These are phyloP conservation scores for Yamadazyma jaroonii DNA, from an alignment of 1,139 yeast genomes.

Conservation along the genomic window DNA sequence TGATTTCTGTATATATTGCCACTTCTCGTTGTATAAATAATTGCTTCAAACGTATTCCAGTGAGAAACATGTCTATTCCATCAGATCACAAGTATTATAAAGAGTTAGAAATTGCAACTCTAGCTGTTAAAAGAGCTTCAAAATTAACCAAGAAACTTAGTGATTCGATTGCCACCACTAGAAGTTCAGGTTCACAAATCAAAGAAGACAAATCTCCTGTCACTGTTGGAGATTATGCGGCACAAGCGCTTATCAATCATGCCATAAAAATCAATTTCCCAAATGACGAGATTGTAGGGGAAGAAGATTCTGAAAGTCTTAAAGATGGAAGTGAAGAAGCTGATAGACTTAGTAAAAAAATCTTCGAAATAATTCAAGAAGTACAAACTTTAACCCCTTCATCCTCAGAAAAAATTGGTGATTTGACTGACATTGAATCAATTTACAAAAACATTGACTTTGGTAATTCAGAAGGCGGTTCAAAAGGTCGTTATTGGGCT, in stretches of 20 bases:
- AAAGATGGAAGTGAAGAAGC: conserved; percentile 43
- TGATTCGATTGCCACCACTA: conserved; percentile 58
- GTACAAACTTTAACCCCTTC: conserved; percentile 37
- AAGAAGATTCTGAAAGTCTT: conserved; percentile 77
- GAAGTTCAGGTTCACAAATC: conserved; percentile 62
- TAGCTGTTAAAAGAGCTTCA: conserved; percentile 90
- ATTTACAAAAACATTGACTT: conserved; percentile 69
- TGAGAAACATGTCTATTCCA: conserved; percentile 7
- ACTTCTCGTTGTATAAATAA: not conserved
- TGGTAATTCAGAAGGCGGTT: conserved; percentile 78
- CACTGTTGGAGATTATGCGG: conserved; percentile 94
- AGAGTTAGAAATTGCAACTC: conserved; percentile 76
- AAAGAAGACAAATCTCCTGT: conserved; percentile 93
- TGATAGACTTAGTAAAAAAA: conserved; percentile 33
- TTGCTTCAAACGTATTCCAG: not conserved
- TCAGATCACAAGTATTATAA: conserved; percentile 32
- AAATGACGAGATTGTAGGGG: conserved; percentile 84
- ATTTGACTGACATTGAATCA: conserved; percentile 42
- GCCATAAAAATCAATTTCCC: conserved; percentile 83
- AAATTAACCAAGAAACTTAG: conserved; percentile 71
- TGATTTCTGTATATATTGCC: conserved; percentile 8
- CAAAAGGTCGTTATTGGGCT: conserved; percentile 88
- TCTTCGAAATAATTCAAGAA: conserved; percentile 47
- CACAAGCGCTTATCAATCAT: conserved; percentile 88
- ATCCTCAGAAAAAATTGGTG: conserved; percentile 31